Conservation (phyloP, 441 rosid genomes). For the Codiaeum variegatum region DNA sequence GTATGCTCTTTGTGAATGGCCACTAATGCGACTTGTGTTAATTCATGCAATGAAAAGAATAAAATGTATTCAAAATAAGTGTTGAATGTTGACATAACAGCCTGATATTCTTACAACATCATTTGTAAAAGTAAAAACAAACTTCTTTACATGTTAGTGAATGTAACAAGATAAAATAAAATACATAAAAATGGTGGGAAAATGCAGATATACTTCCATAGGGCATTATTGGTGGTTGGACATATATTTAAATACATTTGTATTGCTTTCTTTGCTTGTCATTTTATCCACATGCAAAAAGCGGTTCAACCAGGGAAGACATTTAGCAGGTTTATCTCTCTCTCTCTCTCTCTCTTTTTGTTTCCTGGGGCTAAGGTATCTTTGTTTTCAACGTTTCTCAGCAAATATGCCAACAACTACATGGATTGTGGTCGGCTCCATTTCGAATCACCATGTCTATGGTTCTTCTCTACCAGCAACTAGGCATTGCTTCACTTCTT, state of each 20-base stretch:
- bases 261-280: neutral
- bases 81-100: neutral
- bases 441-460: conserved; percentile 73
- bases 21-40: neutral
- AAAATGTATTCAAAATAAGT: neutral
- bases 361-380: neutral
- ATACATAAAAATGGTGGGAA: neutral
- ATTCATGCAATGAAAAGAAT: neutral
- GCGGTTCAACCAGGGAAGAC: neutral
- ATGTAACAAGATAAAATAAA: neutral
- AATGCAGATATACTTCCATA: neutral
- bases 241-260: neutral
- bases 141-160: neutral
- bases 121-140: neutral
- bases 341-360: neutral
- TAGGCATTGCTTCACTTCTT: conserved; percentile 80
- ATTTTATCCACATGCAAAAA: neutral
- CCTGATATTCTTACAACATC: neutral
- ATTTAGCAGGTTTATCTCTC: neutral
- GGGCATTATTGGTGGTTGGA: neutral
- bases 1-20: conserved; percentile 32
- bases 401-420: conserved; percentile 81
- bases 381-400: conserved; percentile 26
- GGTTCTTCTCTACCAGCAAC: conserved; percentile 87
- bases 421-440: conserved; percentile 88